These are phyloP conservation scores for Lactarius vividus DNA, from an alignment of 768 basidiomycete species.

Conservation along the genomic window DNA sequence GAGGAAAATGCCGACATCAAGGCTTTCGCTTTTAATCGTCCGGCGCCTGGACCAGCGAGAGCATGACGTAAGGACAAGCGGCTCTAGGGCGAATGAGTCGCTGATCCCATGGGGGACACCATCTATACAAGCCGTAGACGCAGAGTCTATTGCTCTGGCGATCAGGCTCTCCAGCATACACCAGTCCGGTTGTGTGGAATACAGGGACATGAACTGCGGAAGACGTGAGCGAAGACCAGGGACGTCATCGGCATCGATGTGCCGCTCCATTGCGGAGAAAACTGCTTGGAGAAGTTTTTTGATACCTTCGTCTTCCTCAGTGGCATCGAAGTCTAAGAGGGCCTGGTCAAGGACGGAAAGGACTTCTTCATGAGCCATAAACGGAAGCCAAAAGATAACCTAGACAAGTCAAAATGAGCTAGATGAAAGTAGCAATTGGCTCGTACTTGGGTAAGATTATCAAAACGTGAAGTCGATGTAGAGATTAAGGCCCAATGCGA, in stretches of 20 bases:
- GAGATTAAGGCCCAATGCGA: constrained; percentile 25
- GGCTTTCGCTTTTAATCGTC: constrained; percentile 16
- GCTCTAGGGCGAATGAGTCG: constrained; percentile 8
- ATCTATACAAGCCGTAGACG: constrained; percentile 16
- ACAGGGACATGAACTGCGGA: constrained; percentile 16
- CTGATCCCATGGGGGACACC: constrained; percentile 1
- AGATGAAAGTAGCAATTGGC: too few relatives aligned
- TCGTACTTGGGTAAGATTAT: constrained; percentile 15
- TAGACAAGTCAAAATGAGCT: constrained; percentile 6
- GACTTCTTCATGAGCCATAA: constrained; percentile 44
- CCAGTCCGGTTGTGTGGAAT: constrained; percentile 9
- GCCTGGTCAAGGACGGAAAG: constrained; percentile 44
- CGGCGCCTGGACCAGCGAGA: constrained; percentile 21
- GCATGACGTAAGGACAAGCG: constrained; percentile 10
- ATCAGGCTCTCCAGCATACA: constrained; percentile 19
- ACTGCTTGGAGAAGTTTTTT: constrained; percentile 10
- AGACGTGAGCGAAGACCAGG: constrained; percentile 18
- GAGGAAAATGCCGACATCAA: constrained; percentile 41
- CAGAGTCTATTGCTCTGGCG: constrained; percentile 10
- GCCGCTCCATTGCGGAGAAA: constrained; percentile 17
- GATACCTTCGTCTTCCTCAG: not conserved
- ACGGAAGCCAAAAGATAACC: constrained; percentile 53
- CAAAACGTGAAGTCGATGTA: not conserved
- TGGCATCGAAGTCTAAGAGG: not conserved
- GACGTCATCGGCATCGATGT: constrained; percentile 6